A percentile compares a stretch with the other conserved stretches of the same genome.
phyloP scores from a whole-genome alignment of 106 monocot species.

The Dendrobium chrysotoxum region DNA sequence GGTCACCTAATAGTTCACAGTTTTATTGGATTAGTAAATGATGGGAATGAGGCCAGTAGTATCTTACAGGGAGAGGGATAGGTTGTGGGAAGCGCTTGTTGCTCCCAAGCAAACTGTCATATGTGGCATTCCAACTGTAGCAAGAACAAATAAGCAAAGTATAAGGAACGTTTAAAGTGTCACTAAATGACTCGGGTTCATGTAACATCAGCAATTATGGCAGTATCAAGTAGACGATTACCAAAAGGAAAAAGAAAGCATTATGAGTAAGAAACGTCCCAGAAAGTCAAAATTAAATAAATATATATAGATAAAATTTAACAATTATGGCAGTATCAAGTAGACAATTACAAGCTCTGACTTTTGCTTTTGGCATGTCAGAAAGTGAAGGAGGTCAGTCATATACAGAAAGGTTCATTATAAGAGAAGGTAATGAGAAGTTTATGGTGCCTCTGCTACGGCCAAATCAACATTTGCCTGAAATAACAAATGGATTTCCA shows the following conservation, averaged over 20 bases:
- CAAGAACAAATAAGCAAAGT: background rate
- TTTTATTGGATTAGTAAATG: background rate
- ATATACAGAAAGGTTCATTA: too few species aligned
- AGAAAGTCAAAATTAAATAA: too few species aligned
- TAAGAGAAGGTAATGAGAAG: too few species aligned
- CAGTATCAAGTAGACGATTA: background rate
- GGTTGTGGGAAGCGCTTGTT: conserved; percentile 58
- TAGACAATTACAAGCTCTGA: too few species aligned
- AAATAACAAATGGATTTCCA: too few species aligned
- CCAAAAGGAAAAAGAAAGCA: too few species aligned
- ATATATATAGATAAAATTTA: too few species aligned
- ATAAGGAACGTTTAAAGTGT: background rate
- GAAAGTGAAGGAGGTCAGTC: too few species aligned
- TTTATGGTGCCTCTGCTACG: too few species aligned
- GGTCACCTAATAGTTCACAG: background rate
- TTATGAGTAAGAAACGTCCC: background rate
- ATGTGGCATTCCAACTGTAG: conserved; percentile 76
- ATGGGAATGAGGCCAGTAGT: background rate
- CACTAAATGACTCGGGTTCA: background rate
- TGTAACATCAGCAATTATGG: background rate
- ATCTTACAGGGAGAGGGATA: conserved; percentile 58
- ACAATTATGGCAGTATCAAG: too few species aligned
- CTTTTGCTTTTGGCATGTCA: too few species aligned
- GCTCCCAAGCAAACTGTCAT: conserved; percentile 56
- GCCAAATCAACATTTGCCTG: too few species aligned